phyloP scores from a whole-genome alignment of 495 filamentous ascomycete species.

The Aspergillus sparsus region DNA sequence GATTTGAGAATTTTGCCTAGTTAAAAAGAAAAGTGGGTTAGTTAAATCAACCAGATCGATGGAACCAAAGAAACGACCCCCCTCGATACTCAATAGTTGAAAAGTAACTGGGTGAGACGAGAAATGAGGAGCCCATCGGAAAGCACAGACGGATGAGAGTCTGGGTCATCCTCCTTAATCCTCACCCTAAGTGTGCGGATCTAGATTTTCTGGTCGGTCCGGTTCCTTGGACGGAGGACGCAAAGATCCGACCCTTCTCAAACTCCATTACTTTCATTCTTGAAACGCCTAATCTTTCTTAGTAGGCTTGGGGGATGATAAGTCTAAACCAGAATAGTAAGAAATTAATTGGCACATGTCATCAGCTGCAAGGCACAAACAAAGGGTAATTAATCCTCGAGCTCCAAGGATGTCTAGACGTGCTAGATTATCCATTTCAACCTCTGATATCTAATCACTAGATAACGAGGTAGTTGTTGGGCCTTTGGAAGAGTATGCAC shows the following conservation, averaged over 20 bases:
- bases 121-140: slow-evolving; percentile 5
- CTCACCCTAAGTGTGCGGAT: slow-evolving; percentile 16
- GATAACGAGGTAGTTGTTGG: too few relatives aligned
- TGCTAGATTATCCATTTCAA: too few relatives aligned
- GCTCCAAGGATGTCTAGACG: neutral
- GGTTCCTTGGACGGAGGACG: slow-evolving; percentile 5
- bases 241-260: slow-evolving; percentile 5
- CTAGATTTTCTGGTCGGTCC: slow-evolving; percentile 19
- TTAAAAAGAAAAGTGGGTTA: slow-evolving; percentile 2
- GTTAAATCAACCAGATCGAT: slow-evolving; percentile 13
- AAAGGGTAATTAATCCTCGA: slow-evolving; percentile 3
- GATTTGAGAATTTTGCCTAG: too few relatives aligned
- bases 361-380: slow-evolving; percentile 19
- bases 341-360: slow-evolving; percentile 11
- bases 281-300: slow-evolving; percentile 3
- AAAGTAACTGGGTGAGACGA: slow-evolving; percentile 1
- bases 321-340: neutral
- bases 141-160: slow-evolving; percentile 20
- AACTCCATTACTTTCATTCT: neutral
- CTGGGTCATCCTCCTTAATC: slow-evolving; percentile 13
- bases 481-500: too few relatives aligned
- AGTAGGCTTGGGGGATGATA: neutral
- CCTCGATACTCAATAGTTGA: neutral
- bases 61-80: slow-evolving; percentile 14
- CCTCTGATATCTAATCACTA: too few relatives aligned